Base-by-base conservation (phyloP, 2,329 filamentous ascomycete genomes). In the Aspergillus terreus region DNA sequence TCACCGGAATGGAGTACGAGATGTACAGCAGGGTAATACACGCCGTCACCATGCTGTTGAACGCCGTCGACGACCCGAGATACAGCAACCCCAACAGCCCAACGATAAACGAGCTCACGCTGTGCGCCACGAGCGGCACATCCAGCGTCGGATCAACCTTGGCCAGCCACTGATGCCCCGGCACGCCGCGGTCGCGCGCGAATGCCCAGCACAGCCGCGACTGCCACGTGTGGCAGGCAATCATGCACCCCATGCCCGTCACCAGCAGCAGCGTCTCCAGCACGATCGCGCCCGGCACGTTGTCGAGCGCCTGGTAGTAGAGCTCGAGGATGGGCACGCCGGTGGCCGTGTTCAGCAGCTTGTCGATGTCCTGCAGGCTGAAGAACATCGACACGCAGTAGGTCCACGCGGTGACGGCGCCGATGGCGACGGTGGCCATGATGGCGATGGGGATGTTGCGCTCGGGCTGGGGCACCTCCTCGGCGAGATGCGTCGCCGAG, bases 201-300 rank as follows among this genome's bases (percentile, higher is more conserved):
- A 81, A 79, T 12, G 74, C 76, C 77, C 78, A 80, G 55, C 73
- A 76, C 6, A 80, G 67, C 1, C 78, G 70, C 32, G 73, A 75
- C 57, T 79, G 76, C 72, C 76, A 80, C 4, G 77, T 79, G 50
- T 80, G 76, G 49, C 68, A 71, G 4, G 76, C 71, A 43, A 78
- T 70, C 47, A 75, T 61, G 55, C 76, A 78, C 14, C 76, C 75
- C 46, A 78, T 59, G 1, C 76, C 76, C 0, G 77, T 78, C 5
- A 71, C 71, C 21, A 79, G 67, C 54, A 80, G 71, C 46, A 79
- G 58, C 0, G 65, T 63, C 55, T 78, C 73, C 10, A 80, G 64
- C 1, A 74, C 71, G 50, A 78, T 75, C 2, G 77, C 77, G 11
- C 75, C 77, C 2, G 64, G 71, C 40, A 65, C 73, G 55, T 63